Evolutionary conservation across 352 stramenopile genomes (phyloP).

Genomic region (Globisporangium cystogenes): DNA sequence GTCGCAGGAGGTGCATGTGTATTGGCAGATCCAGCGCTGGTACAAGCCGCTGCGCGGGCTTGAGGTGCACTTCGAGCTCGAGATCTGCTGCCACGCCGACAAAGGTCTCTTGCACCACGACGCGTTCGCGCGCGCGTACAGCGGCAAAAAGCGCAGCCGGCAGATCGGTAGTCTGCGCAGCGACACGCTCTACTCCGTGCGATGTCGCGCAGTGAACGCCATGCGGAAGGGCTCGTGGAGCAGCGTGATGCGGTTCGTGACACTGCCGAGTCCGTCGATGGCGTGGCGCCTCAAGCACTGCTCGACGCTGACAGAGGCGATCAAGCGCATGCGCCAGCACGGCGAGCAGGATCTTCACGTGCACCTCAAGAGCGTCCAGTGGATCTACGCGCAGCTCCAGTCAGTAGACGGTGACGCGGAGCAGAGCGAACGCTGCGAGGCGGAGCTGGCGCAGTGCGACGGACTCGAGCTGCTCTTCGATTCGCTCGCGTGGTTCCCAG

Average conservation of each 20-base stretch:
- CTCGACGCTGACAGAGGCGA: constrained; percentile 34
- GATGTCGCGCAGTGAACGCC: constrained; percentile 36
- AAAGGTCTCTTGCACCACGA: constrained; percentile 13
- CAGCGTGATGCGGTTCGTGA: constrained; percentile 37
- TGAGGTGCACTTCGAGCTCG: constrained; percentile 44
- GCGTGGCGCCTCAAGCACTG: constrained; percentile 54
- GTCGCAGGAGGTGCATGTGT: constrained; percentile 37
- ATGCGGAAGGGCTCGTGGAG: constrained; percentile 59
- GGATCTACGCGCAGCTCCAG: constrained; percentile 47
- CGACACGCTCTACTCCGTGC: constrained; percentile 42
- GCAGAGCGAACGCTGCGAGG: constrained; percentile 24
- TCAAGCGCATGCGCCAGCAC: constrained; percentile 25
- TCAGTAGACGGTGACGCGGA: constrained; percentile 10
- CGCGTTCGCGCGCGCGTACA: constrained; percentile 38
- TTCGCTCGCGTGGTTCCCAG: constrained; percentile 18
- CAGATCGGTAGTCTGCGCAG: constrained; percentile 26
- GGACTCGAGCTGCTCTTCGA: constrained; percentile 26
- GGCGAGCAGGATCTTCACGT: constrained; percentile 18
- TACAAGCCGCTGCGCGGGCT: constrained; percentile 35
- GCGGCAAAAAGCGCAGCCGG: constrained; percentile 20
- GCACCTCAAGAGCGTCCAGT: constrained; percentile 38
- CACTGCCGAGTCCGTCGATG: constrained; percentile 40
- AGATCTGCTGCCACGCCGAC: constrained; percentile 31
- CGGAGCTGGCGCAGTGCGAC: constrained; percentile 20
- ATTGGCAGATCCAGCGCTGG: constrained; percentile 49